These are phyloP conservation scores for Serendipita sp. DNA, from an alignment of 768 basidiomycete genomes.

Conservation along the genomic window DNA sequence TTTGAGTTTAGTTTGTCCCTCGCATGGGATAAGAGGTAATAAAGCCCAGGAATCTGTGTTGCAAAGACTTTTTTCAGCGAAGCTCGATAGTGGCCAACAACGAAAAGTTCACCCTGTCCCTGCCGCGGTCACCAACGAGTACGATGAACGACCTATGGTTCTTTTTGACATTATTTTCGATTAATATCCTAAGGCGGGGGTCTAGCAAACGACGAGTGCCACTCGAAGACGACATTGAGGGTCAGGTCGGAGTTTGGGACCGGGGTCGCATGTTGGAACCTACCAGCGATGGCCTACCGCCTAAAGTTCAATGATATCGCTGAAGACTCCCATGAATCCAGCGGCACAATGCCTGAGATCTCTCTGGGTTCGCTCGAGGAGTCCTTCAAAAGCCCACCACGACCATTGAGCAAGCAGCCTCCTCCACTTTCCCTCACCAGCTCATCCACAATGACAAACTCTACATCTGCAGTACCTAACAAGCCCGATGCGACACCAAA, in stretches of 20 bases:
- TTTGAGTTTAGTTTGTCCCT: conserved; percentile 55
- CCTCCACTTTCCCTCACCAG: not conserved
- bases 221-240: not conserved
- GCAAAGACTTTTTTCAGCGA: not conserved
- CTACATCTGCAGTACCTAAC: not conserved
- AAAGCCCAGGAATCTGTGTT: conserved; percentile 81
- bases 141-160: conserved; percentile 94
- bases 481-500: not conserved
- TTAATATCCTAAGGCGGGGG: conserved; percentile 80
- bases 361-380: conserved; percentile 6
- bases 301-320: not conserved
- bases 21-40: conserved; percentile 86
- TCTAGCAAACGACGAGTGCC: conserved; percentile 34
- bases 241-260: not conserved
- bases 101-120: conserved; percentile 58
- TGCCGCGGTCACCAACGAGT: conserved; percentile 83
- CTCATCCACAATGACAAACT: conserved; percentile 7
- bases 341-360: conserved; percentile 4
- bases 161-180: conserved; percentile 83
- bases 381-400: conserved; percentile 3
- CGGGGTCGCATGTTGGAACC: not conserved
- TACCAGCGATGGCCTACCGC: not conserved
- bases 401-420: not conserved
- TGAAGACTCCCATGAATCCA: conserved; percentile 3
- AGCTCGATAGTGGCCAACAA: not conserved